Base-by-base conservation (phyloP, 1,284 basidiomycete genomes). In the Ganoderma lingzhi region DNA sequence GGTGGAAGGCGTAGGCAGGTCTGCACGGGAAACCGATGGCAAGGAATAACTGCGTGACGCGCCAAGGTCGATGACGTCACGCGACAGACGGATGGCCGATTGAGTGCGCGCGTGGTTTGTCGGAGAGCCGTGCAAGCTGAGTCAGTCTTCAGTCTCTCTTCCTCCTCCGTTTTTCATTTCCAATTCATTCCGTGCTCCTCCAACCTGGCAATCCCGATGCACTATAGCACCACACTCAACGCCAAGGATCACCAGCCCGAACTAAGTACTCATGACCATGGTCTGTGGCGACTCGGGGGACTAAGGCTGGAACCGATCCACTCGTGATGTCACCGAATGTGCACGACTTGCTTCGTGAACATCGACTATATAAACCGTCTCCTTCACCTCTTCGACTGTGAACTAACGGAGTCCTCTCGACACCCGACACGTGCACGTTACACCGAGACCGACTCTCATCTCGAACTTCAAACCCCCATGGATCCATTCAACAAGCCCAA, bases 401-500 rank as follows among this genome's bases (percentile, higher is more conserved):
- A 17, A 30, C 5, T 4, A 30, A 55, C 53, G 17, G 30, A 19
- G 30, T 55, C 30, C 17, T 6, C 30, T 32, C 30, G 30, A n/a
- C 9, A 51, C n/a, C 23, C n/a, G n/a, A 55, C 53, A 55, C 53
- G 32, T 17, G 23, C 1, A 44, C 59, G 41, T 2, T 14, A 42
- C 39, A 17, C 23, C 17, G 30, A 41, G 35, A 59, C 5, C 35
- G 10, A 9, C 14, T 41, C 5, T 61, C 9, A 39, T n/a, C n/a
- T n/a, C n/a, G 35, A n/a, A 48, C 6, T 15, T 58, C 17, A 59
- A 19, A 17, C 5, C 30, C 39, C 70, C 37, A 85, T 86, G 85
- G 87, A 88, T 77, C 85, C 87, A 1, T 83, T 80, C 59, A 85
- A 87, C 79, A 86, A 87, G 73, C 84, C 85, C 10, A 78, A 83